Conservation (phyloP, 257 asterid genomes). For the Solanum corneliomulleri region DNA sequence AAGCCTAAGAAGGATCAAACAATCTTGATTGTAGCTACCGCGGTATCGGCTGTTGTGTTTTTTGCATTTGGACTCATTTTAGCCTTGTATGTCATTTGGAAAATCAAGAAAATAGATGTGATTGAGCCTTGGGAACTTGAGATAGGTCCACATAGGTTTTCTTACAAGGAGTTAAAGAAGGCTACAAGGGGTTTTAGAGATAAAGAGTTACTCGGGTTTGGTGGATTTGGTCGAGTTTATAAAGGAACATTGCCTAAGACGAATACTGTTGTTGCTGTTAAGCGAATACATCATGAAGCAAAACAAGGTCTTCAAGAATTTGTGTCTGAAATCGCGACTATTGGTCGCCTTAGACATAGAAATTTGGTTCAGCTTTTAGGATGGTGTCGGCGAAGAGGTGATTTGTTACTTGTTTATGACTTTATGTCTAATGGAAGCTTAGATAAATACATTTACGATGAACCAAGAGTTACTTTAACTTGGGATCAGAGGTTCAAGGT, state of each 20-base stretch:
- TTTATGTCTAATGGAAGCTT: constrained; percentile 76
- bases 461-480: constrained; percentile 24
- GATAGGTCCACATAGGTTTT: constrained; percentile 54
- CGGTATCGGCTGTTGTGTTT: constrained; percentile 18
- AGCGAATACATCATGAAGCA: constrained; percentile 39
- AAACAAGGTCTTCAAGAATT: constrained; percentile 56
- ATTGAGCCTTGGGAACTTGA: constrained; percentile 62
- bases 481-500: constrained; percentile 70
- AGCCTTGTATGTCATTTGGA: constrained; percentile 16
- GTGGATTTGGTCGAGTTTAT: constrained; percentile 73
- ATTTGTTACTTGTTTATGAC: constrained; percentile 59
- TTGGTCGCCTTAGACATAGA: constrained; percentile 69
- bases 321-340: constrained; percentile 35
- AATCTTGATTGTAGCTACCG: constrained; percentile 13
- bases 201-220: constrained; percentile 51
- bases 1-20: constrained; percentile 2
- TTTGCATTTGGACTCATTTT: constrained; percentile 13
- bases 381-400: constrained; percentile 44
- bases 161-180: constrained; percentile 46
- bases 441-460: constrained; percentile 45
- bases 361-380: constrained; percentile 52
- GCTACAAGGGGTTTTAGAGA: constrained; percentile 61
- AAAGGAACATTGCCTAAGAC: constrained; percentile 42
- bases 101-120: constrained; percentile 38
- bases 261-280: constrained; percentile 41